phyloP scores from a whole-genome alignment of 139 green algal species.

The Chlamydomonas schloesseri region DNA sequence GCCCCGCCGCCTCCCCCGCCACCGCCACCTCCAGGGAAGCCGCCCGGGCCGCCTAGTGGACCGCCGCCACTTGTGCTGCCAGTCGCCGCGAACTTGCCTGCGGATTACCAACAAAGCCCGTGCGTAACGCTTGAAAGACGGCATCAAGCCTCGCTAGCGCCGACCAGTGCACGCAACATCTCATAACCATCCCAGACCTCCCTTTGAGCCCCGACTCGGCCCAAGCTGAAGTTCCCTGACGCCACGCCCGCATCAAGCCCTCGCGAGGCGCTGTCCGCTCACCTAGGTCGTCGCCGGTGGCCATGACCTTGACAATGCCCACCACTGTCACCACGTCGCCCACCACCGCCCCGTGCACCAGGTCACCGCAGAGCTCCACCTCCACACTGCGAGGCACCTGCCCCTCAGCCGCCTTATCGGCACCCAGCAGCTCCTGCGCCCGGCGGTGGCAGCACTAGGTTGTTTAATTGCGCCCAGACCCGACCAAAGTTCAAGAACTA shows the following conservation, averaged over 20 bases:
- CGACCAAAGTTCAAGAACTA: too few species aligned
- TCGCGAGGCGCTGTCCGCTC: too few species aligned
- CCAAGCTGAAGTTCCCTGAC: too few species aligned
- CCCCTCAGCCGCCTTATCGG: slow-evolving; percentile 53
- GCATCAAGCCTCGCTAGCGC: too few species aligned
- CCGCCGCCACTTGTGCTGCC: slow-evolving; percentile 32
- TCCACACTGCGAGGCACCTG: slow-evolving; percentile 57
- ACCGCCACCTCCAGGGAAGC: slow-evolving; percentile 4
- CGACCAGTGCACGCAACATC: too few species aligned
- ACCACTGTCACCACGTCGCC: slow-evolving; percentile 87
- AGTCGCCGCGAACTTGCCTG: slow-evolving; percentile 62
- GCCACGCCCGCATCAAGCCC: too few species aligned
- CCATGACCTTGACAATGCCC: slow-evolving; percentile 84
- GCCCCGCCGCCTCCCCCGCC: not conserved
- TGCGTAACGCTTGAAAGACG: too few species aligned
- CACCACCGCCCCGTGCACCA: slow-evolving; percentile 79
- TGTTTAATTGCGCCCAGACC: too few species aligned
- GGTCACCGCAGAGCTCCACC: slow-evolving; percentile 89
- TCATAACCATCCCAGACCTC: too few species aligned
- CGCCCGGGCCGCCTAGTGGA: not conserved
- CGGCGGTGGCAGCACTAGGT: too few species aligned
- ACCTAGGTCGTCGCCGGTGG: slow-evolving; percentile 57
- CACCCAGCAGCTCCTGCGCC: slow-evolving; percentile 55
- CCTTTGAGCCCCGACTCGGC: too few species aligned
- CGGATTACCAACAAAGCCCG: too few species aligned